Conservation (phyloP, 2,329 filamentous ascomycete species). For the Colletotrichum tabaci region DNA sequence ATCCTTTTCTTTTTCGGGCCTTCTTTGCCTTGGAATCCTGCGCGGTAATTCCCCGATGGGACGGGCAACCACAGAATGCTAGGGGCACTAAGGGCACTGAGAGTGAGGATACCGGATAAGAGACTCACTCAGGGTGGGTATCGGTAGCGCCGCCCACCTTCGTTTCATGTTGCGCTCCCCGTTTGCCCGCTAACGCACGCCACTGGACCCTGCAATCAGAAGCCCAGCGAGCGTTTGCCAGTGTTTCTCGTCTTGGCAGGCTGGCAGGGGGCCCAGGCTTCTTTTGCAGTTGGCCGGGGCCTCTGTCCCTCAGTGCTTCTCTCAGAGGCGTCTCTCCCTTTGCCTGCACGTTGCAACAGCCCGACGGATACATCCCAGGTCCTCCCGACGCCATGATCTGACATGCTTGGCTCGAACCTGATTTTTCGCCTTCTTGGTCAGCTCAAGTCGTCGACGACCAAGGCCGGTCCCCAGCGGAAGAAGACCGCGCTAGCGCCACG, state of each 20-base stretch:
- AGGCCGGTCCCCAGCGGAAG: slow-evolving; percentile 14
- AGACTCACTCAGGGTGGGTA: no score
- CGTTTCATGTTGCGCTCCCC: slow-evolving; percentile 40
- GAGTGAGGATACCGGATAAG: not conserved
- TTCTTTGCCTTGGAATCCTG: slow-evolving; percentile 9
- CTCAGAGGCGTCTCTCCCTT: not conserved
- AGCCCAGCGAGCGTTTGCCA: slow-evolving; percentile 1
- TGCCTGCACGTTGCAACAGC: not conserved
- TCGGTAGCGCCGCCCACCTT: slow-evolving; percentile 32
- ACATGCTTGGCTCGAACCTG: not conserved
- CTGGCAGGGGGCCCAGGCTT: slow-evolving; percentile 15
- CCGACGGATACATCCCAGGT: not conserved
- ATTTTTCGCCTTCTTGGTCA: not conserved
- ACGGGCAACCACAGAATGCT: not conserved
- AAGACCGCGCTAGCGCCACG: slow-evolving; percentile 33
- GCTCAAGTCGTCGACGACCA: not conserved
- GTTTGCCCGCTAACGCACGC: slow-evolving; percentile 40
- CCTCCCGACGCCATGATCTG: not conserved
- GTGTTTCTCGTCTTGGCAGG: not conserved
- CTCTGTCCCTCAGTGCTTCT: not conserved
- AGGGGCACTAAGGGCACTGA: not conserved
- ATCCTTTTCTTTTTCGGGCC: slow-evolving; percentile 1
- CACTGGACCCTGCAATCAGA: slow-evolving; percentile 41
- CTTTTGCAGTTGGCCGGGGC: slow-evolving; percentile 5
- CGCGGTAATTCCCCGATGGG: slow-evolving; percentile 15